Base-by-base conservation (phyloP, 2,329 filamentous ascomycete species). In the Diplodia sapinea region DNA sequence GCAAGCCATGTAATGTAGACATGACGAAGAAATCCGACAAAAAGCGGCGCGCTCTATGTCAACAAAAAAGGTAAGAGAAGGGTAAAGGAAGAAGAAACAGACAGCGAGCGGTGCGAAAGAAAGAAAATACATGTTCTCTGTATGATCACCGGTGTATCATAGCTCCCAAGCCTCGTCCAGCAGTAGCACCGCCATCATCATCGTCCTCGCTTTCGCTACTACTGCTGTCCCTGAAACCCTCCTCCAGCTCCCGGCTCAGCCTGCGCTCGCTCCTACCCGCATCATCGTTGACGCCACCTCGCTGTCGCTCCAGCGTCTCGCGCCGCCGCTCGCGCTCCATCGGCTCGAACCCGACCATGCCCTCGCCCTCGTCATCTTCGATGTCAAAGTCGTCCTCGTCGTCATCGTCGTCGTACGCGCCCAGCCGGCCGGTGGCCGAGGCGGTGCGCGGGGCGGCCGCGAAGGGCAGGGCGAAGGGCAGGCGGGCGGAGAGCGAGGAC, bases 191-290 rank as follows among this genome's bases (percentile, higher is more conserved):
- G 29, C 31, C 31, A 33, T 33, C 31, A 26, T 11, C 33, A 38
- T 75, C 75, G 31, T 26, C 29, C 20, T 74, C 78, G 5, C 74
- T 76, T 66, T 88, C 87, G 47, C 89, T 87, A 67, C 90, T 88
- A 74, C 89, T 91, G 72, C 91, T 89, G 76, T 92, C 90, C 79
- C 87, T 86, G 75, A 92, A 92, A 0, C 89, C 90, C 73, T 90
- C 86, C 76, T 94, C 91, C 63, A 94, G 78, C 72, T 96, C 93
- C 79, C 92, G 84, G 77, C 92, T 94, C 69, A 96, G 74, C 70
- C 93, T 84, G 72, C 87, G 82, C 52, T 84, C 80, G 57, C 83
- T 84, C 69, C 87, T 85, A 40, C 73, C 74, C 49, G 77, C 71
- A 65, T 72, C 71, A 66, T 72, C 55, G 79, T 57, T 23, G 13